phyloP scores from a whole-genome alignment of 768 basidiomycete genomes.

The Dacryopinax primogenitus region DNA sequence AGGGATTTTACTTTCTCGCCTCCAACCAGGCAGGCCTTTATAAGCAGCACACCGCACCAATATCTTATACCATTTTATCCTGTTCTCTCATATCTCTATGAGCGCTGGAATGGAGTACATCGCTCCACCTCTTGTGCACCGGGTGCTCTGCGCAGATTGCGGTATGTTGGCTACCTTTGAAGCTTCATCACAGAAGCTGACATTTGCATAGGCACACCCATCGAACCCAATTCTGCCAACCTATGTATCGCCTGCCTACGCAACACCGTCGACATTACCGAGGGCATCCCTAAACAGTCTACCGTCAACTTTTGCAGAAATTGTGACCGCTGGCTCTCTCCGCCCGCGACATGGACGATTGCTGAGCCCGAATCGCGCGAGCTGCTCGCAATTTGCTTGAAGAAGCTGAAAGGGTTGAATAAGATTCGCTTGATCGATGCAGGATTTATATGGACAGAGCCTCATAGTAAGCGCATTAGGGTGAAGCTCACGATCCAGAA shows the following conservation, averaged over 20 bases:
- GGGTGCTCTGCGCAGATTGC: conserved; percentile 81
- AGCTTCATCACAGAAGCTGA: neutral
- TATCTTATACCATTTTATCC: neutral
- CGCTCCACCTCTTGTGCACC: conserved; percentile 59
- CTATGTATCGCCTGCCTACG: conserved; percentile 78
- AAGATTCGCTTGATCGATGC: conserved; percentile 97
- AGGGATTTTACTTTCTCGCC: too few species aligned
- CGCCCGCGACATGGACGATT: conserved; percentile 74
- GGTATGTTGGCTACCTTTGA: conserved; percentile 33
- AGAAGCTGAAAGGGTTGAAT: conserved; percentile 84
- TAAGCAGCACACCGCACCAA: neutral
- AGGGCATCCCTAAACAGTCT: conserved; percentile 93
- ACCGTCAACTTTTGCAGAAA: conserved; percentile 88
- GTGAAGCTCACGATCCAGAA: conserved; percentile 97
- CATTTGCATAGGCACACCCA: conserved; percentile 50
- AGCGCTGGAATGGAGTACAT: conserved; percentile 55
- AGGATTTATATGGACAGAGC: conserved; percentile 98
- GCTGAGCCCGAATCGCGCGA: conserved; percentile 86
- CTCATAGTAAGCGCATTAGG: conserved; percentile 84
- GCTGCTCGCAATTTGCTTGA: conserved; percentile 83
- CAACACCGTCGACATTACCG: conserved; percentile 94
- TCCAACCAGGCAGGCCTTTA: too few species aligned
- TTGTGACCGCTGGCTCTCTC: conserved; percentile 89
- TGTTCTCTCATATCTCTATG: neutral
- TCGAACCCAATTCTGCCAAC: conserved; percentile 85